phyloP scores from a whole-genome alignment of 192 early-diverging fungal genomes.

The Chytriomyces sp. region DNA sequence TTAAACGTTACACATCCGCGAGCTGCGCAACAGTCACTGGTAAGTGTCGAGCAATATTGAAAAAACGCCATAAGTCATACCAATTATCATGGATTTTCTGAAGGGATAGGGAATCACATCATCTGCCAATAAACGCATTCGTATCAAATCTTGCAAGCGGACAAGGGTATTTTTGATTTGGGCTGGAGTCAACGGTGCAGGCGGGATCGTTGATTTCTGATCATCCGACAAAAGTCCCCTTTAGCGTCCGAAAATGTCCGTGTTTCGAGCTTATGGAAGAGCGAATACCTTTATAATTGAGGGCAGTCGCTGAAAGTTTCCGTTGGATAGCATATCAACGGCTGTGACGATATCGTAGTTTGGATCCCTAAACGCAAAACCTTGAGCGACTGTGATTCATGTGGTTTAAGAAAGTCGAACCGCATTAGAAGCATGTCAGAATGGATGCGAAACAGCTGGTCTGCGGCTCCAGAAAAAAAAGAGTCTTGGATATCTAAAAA shows the following conservation, averaged over 20 bases:
- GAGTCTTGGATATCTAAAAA: conserved; percentile 68
- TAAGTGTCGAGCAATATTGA: not conserved
- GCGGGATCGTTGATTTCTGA: conserved; percentile 50
- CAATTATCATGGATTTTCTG: conserved; percentile 34
- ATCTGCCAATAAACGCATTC: conserved; percentile 70
- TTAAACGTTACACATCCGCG: conserved; percentile 77
- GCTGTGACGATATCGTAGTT: conserved; percentile 84
- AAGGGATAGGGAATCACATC: conserved; percentile 70
- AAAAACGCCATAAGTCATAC: conserved; percentile 41
- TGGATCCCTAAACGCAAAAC: conserved; percentile 58
- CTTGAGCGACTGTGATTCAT: not conserved
- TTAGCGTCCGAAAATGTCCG: not conserved
- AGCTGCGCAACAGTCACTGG: conserved; percentile 31
- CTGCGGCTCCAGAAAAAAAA: conserved; percentile 64
- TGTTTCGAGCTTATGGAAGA: not conserved
- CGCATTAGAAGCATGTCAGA: conserved; percentile 45
- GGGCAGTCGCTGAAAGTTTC: conserved; percentile 82
- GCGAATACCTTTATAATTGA: conserved; percentile 66
- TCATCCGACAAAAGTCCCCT: not conserved
- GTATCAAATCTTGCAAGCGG: conserved; percentile 72
- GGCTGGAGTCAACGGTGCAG: conserved; percentile 58
- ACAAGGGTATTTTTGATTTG: conserved; percentile 68
- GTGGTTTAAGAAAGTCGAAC: conserved; percentile 6
- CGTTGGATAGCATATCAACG: conserved; percentile 83
- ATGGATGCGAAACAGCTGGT: conserved; percentile 53